A percentile compares a stretch with the other conserved stretches of the same genome.
phyloP scores from a whole-genome alignment of 1,139 yeast species.

The Geotrichum cucujoidarum region DNA sequence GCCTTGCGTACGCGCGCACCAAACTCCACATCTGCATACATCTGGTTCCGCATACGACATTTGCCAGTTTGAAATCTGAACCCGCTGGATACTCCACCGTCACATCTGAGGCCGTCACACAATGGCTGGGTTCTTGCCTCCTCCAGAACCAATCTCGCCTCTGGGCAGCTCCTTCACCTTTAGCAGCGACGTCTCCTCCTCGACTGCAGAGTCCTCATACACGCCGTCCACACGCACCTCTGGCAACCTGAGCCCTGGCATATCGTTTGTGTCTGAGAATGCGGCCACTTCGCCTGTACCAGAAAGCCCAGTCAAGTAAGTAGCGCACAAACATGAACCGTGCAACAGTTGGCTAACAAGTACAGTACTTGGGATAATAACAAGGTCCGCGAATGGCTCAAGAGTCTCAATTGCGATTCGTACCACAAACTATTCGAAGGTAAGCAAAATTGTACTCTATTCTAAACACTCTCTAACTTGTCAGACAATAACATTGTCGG shows the following conservation, averaged over 20 bases:
- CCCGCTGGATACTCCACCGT: no score
- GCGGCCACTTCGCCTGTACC: conserved; percentile 12
- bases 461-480: conserved; percentile 21
- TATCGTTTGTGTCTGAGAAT: conserved; percentile 9
- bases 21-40: no score
- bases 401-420: conserved; percentile 28
- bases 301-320: conserved; percentile 12
- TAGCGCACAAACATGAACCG: not conserved
- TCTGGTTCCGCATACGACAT: not conserved
- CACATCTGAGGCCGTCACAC: no score
- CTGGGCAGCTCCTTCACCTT: conserved; percentile 29
- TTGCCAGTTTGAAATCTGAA: not conserved
- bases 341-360: no score
- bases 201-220: conserved; percentile 17
- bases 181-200: conserved; percentile 15
- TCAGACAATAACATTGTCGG: conserved; percentile 50
- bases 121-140: conserved; percentile 30
- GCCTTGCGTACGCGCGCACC: no score
- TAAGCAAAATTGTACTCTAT: not conserved
- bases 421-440: conserved; percentile 28
- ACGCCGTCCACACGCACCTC: conserved; percentile 14
- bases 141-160: conserved; percentile 32
- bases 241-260: conserved; percentile 8
- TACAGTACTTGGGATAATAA: conserved; percentile 30
- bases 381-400: conserved; percentile 35